A percentile compares a stretch with the other conserved stretches of the same genome.
Evolutionary conservation across 352 stramenopile species (phyloP).

Genomic region (Globisporangium echinulatum): DNA sequence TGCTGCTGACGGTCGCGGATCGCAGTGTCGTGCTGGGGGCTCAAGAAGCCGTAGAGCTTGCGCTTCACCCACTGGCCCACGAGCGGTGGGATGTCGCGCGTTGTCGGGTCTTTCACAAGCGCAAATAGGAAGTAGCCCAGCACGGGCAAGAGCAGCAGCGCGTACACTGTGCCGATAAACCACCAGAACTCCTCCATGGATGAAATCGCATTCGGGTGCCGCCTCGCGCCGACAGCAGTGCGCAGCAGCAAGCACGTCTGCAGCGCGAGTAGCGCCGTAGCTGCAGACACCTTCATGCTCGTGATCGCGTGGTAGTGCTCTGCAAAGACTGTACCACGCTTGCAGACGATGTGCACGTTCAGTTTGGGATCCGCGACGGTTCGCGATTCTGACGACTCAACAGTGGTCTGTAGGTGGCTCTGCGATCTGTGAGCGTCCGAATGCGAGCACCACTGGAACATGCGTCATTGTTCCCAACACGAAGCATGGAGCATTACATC

Average conservation of each 20-base stretch:
- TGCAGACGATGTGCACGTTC: background rate
- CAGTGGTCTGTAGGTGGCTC: too few species aligned
- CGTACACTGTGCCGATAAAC: constrained; percentile 31
- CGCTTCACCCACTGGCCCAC: constrained; percentile 21
- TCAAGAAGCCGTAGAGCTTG: constrained; percentile 23
- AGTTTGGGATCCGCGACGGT: constrained; percentile 3
- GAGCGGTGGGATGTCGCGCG: constrained; percentile 21
- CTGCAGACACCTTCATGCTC: background rate
- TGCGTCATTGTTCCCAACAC: too few species aligned
- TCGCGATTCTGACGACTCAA: background rate
- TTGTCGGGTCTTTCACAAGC: constrained; percentile 20
- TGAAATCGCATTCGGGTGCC: constrained; percentile 18
- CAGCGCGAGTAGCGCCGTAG: background rate
- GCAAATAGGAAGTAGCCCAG: constrained; percentile 25
- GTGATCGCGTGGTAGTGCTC: background rate
- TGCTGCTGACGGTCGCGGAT: background rate
- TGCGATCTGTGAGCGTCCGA: too few species aligned
- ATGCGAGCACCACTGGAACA: too few species aligned
- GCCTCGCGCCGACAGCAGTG: background rate
- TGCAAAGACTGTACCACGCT: background rate
- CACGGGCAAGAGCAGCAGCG: constrained; percentile 29
- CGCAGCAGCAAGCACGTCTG: background rate
- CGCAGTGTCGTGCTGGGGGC: constrained; percentile 1
- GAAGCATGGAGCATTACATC: too few species aligned
- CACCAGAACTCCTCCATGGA: constrained; percentile 41